Evolutionary conservation across 306 rosid species (phyloP).

Genomic region (Quercus parvula): DNA sequence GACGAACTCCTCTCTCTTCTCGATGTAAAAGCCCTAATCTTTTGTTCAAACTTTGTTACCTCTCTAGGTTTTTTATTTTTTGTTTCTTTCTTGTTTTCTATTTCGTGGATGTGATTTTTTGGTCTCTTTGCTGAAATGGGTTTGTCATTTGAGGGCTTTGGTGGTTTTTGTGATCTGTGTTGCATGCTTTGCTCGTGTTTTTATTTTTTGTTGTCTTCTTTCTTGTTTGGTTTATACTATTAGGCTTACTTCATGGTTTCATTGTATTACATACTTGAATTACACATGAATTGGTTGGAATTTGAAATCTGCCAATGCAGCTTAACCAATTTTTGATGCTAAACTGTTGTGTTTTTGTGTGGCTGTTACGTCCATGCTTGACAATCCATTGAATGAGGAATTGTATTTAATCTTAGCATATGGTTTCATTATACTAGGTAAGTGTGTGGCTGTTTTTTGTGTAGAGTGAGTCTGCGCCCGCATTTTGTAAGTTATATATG

Average conservation of each 20-base stretch:
- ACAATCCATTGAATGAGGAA: background rate
- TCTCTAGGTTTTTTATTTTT: too few species aligned
- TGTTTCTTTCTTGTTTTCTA: background rate
- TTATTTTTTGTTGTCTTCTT: background rate
- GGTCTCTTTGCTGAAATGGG: constrained; percentile 6
- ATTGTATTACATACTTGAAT: background rate
- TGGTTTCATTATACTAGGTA: background rate
- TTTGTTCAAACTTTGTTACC: background rate
- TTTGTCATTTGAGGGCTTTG: background rate
- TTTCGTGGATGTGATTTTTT: background rate
- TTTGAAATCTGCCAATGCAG: background rate
- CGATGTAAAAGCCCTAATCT: constrained; percentile 44
- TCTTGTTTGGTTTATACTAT: background rate
- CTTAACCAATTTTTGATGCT: background rate
- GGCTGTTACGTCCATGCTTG: background rate
- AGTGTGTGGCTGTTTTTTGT: background rate
- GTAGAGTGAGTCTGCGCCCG: background rate
- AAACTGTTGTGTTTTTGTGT: background rate
- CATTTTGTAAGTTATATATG: background rate
- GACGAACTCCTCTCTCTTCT: constrained; percentile 73
- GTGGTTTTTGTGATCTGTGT: constrained; percentile 8
- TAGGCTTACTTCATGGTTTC: background rate
- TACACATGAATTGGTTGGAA: background rate
- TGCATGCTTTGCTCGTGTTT: constrained; percentile 9
- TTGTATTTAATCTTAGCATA: background rate